Percentiles rank a stretch among this genome's conserved stretches.
These are phyloP conservation scores for Hirschfeldia incana DNA, from an alignment of 345 rosid species.

Conservation along the genomic window DNA sequence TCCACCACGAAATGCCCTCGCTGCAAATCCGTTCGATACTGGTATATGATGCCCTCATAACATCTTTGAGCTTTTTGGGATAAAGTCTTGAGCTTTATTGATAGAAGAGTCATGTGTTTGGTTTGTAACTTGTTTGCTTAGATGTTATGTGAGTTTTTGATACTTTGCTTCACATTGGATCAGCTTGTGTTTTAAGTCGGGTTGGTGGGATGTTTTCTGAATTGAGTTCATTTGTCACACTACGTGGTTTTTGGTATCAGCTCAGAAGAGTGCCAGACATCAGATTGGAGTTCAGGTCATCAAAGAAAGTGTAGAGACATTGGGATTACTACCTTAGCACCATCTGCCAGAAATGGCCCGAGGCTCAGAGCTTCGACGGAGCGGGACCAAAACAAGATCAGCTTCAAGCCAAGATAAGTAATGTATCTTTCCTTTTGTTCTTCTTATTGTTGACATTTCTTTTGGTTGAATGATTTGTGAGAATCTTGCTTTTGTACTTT, in stretches of 20 bases:
- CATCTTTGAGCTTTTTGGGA: background rate
- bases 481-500: background rate
- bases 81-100: slow-evolving; percentile 8
- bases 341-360: slow-evolving; percentile 30
- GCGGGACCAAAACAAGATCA: slow-evolving; percentile 37
- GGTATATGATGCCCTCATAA: slow-evolving; percentile 1
- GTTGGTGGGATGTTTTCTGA: background rate
- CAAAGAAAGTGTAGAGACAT: slow-evolving; percentile 54
- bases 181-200: slow-evolving; percentile 23
- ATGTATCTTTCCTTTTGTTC: background rate
- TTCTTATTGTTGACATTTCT: background rate
- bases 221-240: background rate
- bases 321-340: slow-evolving; percentile 22
- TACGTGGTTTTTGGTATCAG: slow-evolving; percentile 38
- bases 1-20: slow-evolving; percentile 52
- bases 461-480: background rate
- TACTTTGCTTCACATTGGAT: background rate
- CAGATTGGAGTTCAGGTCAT: slow-evolving; percentile 73
- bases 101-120: background rate
- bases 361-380: slow-evolving; percentile 39
- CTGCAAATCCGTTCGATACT: slow-evolving; percentile 59
- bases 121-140: slow-evolving; percentile 11
- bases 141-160: background rate
- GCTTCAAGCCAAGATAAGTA: slow-evolving; percentile 65
- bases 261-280: slow-evolving; percentile 63